Conservation (phyloP, 169 alveolate genomes). For the Eimeria brunetti region DNA sequence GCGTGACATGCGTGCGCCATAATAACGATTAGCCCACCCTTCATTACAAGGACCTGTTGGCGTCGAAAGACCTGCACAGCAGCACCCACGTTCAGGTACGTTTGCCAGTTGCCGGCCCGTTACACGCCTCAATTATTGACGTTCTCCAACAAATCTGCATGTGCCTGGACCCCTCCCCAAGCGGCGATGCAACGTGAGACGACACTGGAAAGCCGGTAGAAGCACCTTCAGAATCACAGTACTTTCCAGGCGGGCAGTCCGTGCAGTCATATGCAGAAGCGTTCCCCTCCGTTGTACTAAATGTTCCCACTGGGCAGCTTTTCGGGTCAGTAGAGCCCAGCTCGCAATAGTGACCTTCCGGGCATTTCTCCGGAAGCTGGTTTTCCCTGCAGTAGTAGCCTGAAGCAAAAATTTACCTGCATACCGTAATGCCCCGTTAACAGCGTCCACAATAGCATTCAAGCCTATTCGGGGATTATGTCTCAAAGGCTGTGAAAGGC, state of each 20-base stretch:
- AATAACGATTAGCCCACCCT: constrained; percentile 21
- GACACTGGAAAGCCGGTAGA: not conserved
- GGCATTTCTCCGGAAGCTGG: constrained; percentile 58
- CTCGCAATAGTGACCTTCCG: constrained; percentile 85
- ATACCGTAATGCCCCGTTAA: not conserved
- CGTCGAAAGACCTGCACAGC: constrained; percentile 13
- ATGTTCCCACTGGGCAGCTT: constrained; percentile 83
- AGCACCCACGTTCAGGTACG: not conserved
- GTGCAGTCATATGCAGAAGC: constrained; percentile 56
- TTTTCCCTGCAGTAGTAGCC: constrained; percentile 39
- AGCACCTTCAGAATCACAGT: constrained; percentile 43
- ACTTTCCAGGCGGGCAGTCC: constrained; percentile 74
- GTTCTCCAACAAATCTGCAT: not conserved
- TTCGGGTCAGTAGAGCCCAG: constrained; percentile 79
- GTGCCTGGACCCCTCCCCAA: not conserved
- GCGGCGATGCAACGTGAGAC: not conserved
- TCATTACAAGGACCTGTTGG: constrained; percentile 35
- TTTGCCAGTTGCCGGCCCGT: not conserved
- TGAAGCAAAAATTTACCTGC: not conserved
- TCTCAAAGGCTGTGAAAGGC: not conserved
- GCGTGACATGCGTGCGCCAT: not conserved
- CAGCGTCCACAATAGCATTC: not conserved
- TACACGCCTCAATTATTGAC: not conserved
- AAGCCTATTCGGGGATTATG: not conserved
- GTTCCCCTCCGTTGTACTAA: constrained; percentile 45